Evolutionary conservation across 2,329 filamentous ascomycete species (phyloP).

Genomic region (Anthostomella pinea): DNA sequence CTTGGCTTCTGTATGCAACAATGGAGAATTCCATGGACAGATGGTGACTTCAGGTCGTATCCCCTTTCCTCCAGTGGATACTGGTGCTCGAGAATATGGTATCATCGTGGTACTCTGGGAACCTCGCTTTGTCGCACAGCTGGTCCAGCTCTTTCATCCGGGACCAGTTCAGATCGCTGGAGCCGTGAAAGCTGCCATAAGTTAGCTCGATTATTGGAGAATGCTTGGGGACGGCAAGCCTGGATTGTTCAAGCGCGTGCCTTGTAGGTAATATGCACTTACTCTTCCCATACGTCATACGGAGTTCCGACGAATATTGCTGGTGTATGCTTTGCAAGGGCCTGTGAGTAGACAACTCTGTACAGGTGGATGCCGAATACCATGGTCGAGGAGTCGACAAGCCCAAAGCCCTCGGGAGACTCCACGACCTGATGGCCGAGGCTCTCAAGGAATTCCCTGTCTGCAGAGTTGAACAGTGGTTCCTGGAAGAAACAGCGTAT

Average conservation of each 20-base stretch:
- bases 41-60: too few relatives aligned
- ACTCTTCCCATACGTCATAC: constrained; percentile 51
- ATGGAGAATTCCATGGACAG: too few relatives aligned
- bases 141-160: constrained; percentile 34
- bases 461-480: constrained; percentile 47
- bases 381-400: constrained; percentile 47
- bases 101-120: constrained; percentile 38
- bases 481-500: constrained; percentile 54
- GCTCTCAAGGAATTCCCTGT: constrained; percentile 50
- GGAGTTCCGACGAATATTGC: constrained; percentile 57
- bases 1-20: too few relatives aligned
- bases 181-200: constrained; percentile 12
- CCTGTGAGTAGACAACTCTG: constrained; percentile 48
- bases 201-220: too few relatives aligned
- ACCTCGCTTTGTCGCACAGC: constrained; percentile 30
- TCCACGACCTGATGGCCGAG: constrained; percentile 53
- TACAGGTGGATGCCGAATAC: constrained; percentile 64
- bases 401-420: constrained; percentile 50
- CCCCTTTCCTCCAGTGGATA: constrained; percentile 43
- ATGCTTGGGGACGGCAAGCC: constrained; percentile 1
- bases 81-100: constrained; percentile 40
- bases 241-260: background rate
- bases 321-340: constrained; percentile 46
- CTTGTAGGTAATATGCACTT: constrained; percentile 18
- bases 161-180: constrained; percentile 24